These are phyloP conservation scores for Kregervanrija pseudodelftensis DNA, from an alignment of 805 yeast genomes.

Conservation along the genomic window DNA sequence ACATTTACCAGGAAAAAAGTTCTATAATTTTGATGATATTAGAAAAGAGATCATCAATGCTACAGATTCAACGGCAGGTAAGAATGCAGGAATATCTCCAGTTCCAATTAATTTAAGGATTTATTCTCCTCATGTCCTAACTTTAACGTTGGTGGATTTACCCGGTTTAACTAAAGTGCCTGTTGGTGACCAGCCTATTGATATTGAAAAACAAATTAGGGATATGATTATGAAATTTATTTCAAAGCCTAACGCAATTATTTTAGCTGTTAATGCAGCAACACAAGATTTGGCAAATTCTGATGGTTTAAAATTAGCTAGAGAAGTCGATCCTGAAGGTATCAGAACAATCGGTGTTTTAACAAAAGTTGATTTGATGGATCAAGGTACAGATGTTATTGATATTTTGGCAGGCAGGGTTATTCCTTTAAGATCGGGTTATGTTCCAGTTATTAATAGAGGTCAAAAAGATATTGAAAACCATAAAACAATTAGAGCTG, in stretches of 20 bases:
- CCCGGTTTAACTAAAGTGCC: constrained; percentile 99
- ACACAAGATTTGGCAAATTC: constrained; percentile 96
- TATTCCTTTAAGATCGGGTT: constrained; percentile 90
- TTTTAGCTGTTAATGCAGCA: constrained; percentile 91
- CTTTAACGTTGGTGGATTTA: constrained; percentile 89
- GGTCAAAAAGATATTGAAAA: constrained; percentile 94
- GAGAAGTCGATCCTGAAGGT: constrained; percentile 98
- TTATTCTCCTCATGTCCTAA: constrained; percentile 88
- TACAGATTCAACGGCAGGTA: constrained; percentile 77
- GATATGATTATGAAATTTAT: constrained; percentile 90
- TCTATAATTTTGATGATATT: constrained; percentile 82
- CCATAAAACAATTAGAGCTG: constrained; percentile 81
- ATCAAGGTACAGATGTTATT: constrained; percentile 93
- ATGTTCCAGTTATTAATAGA: constrained; percentile 94
- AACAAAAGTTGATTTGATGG: constrained; percentile 96
- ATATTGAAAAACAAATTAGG: constrained; percentile 89
- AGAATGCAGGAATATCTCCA: constrained; percentile 83
- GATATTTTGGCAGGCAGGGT: constrained; percentile 94
- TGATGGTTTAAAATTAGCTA: constrained; percentile 90
- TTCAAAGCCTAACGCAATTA: constrained; percentile 91
- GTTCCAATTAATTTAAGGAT: constrained; percentile 90
- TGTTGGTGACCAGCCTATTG: constrained; percentile 97
- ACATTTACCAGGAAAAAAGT: constrained; percentile 83
- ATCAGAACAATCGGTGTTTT: constrained; percentile 92
- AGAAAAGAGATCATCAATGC: constrained; percentile 87